phyloP scores from a whole-genome alignment of 352 stramenopile genomes.

The Phytophthora capsici region DNA sequence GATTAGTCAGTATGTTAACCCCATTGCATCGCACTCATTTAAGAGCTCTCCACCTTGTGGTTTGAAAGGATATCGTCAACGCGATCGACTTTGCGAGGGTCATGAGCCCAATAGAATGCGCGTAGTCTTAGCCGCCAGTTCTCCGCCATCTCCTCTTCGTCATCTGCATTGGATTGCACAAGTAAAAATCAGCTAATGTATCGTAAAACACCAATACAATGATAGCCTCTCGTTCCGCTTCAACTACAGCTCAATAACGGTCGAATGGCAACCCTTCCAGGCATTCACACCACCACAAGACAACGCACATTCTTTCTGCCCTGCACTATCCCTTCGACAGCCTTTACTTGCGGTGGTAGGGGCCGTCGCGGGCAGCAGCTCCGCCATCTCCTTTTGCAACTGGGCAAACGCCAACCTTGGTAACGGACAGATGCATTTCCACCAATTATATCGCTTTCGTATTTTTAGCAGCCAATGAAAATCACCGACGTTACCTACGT shows the following conservation, averaged over 20 bases:
- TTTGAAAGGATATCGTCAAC: slow-evolving; percentile 64
- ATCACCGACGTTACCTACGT: slow-evolving; percentile 2
- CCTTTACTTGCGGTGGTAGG: background rate
- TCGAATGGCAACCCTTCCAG: slow-evolving; percentile 3
- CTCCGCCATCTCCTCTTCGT: slow-evolving; percentile 22
- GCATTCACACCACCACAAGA: background rate
- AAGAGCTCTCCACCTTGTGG: slow-evolving; percentile 34
- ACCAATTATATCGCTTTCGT: background rate
- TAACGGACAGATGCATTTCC: slow-evolving; percentile 6
- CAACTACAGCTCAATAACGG: slow-evolving; percentile 2
- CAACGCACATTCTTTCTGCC: slow-evolving; percentile 16
- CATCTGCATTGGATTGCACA: background rate
- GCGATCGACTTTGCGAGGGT: slow-evolving; percentile 67
- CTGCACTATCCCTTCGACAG: background rate
- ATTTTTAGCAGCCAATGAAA: slow-evolving; percentile 20
- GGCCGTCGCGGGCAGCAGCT: background rate
- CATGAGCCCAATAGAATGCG: slow-evolving; percentile 78
- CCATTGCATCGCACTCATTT: background rate
- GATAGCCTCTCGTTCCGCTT: background rate
- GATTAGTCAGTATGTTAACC: background rate
- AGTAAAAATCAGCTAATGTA: background rate
- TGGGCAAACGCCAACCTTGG: slow-evolving; percentile 7
- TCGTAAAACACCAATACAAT: background rate
- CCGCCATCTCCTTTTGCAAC: slow-evolving; percentile 13
- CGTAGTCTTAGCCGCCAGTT: slow-evolving; percentile 49